These are phyloP conservation scores for Hymenochaete sp. DNA, from an alignment of 1,284 basidiomycete genomes.

Conservation along the genomic window DNA sequence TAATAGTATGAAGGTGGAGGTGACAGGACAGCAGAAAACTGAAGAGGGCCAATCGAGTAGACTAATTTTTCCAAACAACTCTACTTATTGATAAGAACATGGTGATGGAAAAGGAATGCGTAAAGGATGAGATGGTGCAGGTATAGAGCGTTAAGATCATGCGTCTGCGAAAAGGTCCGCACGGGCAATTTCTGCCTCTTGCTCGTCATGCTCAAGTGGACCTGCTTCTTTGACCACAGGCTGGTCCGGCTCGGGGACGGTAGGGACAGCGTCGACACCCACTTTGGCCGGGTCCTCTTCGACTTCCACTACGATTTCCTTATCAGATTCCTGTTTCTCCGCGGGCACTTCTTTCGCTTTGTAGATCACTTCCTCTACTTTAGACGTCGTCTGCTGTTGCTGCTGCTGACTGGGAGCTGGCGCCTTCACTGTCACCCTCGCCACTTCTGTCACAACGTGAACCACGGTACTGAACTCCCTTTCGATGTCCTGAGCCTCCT, in stretches of 20 bases:
- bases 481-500: no score
- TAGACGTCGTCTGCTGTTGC: not conserved
- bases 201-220: constrained; percentile 15
- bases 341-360: not conserved
- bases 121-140: no score
- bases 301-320: not conserved
- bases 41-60: no score
- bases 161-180: constrained; percentile 16
- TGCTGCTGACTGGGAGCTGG: no score
- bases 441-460: not conserved
- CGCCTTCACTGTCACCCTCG: constrained; percentile 1
- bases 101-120: no score
- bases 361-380: not conserved
- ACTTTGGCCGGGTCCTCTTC: not conserved
- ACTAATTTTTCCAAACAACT: no score
- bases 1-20: no score
- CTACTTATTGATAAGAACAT: no score
- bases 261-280: not conserved
- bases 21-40: no score
- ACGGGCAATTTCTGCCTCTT: constrained; percentile 17
- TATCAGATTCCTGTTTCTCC: not conserved
- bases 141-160: no score
- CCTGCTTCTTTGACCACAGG: not conserved
- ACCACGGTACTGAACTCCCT: constrained; percentile 17
- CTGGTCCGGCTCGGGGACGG: not conserved